A percentile compares a stretch with the other conserved stretches of the same genome.
phyloP scores from a whole-genome alignment of 768 basidiomycete genomes.

The Mycena crocata region DNA sequence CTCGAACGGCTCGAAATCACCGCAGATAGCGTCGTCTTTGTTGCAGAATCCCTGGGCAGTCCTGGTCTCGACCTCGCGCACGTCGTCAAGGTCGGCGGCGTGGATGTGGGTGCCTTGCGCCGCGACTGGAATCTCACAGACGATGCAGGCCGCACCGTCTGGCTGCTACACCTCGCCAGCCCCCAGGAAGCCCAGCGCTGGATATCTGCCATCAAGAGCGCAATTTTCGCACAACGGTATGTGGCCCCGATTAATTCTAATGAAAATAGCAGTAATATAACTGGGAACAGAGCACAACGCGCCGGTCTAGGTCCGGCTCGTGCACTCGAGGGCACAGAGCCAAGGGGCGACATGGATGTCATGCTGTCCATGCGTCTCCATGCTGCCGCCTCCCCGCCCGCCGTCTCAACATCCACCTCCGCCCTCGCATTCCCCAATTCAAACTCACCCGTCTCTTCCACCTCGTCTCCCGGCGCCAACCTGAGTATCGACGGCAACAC shows the following conservation, averaged over 20 bases:
- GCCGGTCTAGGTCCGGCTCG: slow-evolving; percentile 68
- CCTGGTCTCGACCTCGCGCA: slow-evolving; percentile 50
- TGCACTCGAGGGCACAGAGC: slow-evolving; percentile 62
- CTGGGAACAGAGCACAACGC: slow-evolving; percentile 66
- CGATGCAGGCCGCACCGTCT: slow-evolving; percentile 68
- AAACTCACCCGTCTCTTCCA: slow-evolving; percentile 8
- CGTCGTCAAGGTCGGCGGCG: slow-evolving; percentile 77
- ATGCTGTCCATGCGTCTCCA: slow-evolving; percentile 82
- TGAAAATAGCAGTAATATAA: slow-evolving; percentile 16
- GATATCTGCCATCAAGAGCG: slow-evolving; percentile 80
- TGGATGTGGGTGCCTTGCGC: slow-evolving; percentile 64
- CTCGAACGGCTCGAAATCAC: slow-evolving; percentile 81
- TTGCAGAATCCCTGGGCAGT: slow-evolving; percentile 61
- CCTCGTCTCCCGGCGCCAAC: slow-evolving; percentile 37
- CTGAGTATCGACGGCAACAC: too few species aligned
- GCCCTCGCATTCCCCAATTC: slow-evolving; percentile 4
- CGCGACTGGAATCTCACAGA: slow-evolving; percentile 55
- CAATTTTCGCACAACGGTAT: slow-evolving; percentile 78
- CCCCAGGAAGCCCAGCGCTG: slow-evolving; percentile 74
- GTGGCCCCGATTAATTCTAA: slow-evolving; percentile 18
- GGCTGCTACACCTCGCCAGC: slow-evolving; percentile 77
- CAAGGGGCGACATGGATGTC: slow-evolving; percentile 85
- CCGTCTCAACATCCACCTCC: slow-evolving; percentile 11
- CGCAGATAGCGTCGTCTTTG: slow-evolving; percentile 80
- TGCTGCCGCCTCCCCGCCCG: slow-evolving; percentile 1